These are phyloP conservation scores for Cladophialophora bantiana DNA, from an alignment of 2,329 filamentous ascomycete genomes.

Conservation along the genomic window DNA sequence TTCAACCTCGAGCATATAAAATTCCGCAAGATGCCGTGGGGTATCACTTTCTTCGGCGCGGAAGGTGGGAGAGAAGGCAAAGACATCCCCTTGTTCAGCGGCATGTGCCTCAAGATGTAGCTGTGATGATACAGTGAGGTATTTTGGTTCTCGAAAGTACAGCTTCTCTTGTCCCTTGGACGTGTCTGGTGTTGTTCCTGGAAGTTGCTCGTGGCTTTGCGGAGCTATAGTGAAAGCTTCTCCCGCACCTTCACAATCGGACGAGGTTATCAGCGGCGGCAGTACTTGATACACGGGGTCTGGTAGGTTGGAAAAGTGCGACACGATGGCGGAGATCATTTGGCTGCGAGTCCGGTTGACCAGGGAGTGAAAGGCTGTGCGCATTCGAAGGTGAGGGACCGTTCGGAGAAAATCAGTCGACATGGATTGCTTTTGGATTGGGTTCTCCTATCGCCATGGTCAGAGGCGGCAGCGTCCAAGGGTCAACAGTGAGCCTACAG, in stretches of 20 bases:
- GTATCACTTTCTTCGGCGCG: slow-evolving; percentile 93
- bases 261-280: slow-evolving; percentile 92
- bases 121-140: slow-evolving; percentile 93
- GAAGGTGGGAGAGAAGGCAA: slow-evolving; percentile 93
- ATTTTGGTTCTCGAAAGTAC: slow-evolving; percentile 90
- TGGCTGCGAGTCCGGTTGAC: slow-evolving; percentile 84
- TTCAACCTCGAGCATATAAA: slow-evolving; percentile 98
- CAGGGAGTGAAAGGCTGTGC: slow-evolving; percentile 80
- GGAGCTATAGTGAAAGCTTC: slow-evolving; percentile 82
- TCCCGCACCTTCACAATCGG: slow-evolving; percentile 94
- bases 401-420: slow-evolving; percentile 86
- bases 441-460: slow-evolving; percentile 70
- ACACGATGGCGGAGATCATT: slow-evolving; percentile 73
- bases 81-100: slow-evolving; percentile 87
- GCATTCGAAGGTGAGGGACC: slow-evolving; percentile 83
- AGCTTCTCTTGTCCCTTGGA: slow-evolving; percentile 52
- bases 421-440: slow-evolving; percentile 96
- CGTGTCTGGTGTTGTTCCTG: slow-evolving; percentile 37
- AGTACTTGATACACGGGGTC: slow-evolving; percentile 79
- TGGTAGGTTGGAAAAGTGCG: slow-evolving; percentile 72
- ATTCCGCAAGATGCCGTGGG: slow-evolving; percentile 90
- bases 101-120: slow-evolving; percentile 92
- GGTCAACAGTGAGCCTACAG: slow-evolving; percentile 14
- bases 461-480: slow-evolving; percentile 1
- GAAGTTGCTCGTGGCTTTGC: slow-evolving; percentile 28